Evolutionary conservation across 2,329 filamentous ascomycete species (phyloP), one percentile per base, ranked within the genome.

Genomic region (Penicillium oxalicum): DNA sequence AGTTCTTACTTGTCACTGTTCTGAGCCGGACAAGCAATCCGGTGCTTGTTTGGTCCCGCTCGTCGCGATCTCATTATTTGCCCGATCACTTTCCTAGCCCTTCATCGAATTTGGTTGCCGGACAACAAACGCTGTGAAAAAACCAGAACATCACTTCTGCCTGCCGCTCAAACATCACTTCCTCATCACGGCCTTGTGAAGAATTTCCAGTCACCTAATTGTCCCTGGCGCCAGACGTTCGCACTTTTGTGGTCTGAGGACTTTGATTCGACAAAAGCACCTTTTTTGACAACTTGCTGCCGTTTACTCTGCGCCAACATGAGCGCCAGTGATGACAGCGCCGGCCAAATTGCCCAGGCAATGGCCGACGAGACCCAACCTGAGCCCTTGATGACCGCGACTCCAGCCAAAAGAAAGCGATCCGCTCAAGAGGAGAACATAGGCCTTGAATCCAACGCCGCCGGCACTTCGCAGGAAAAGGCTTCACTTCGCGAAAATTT

Each of bases 361-460:
- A 61, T 62, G 48, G 70, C 71, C 56, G 67, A 68, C 40, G 66
- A 68, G 46, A 54, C 61, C 29, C 57, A 61, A 53, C 55, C 58
- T 32, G 64, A 70, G 42, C 53, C 61, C 9, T 54, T 60, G 45
- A 55, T 56, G 28, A 50, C 60, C 41, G 61, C 66, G 45, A 69
- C 68, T 28, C 63, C 69, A 44, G 68, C 63, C 39, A 73, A 73
- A 55, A 68, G 70, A 62, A 73, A 72, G 62, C 70, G 69, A 53
- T 63, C 67, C 24, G 61, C 61, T 44, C 61, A 65, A 40, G 63
- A 66, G 25, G 61, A 65, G 27, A 67, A 61, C 51, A 45, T 53
- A 27, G 51, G 52, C 32, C 56, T 61, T 32, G 64, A 66, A 34
- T 44, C 57, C 38, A 55, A 41, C 49, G 44, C 55, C 7, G 50